Conservation (phyloP, 192 early-diverging fungal species). For the Linderina pennispora region DNA sequence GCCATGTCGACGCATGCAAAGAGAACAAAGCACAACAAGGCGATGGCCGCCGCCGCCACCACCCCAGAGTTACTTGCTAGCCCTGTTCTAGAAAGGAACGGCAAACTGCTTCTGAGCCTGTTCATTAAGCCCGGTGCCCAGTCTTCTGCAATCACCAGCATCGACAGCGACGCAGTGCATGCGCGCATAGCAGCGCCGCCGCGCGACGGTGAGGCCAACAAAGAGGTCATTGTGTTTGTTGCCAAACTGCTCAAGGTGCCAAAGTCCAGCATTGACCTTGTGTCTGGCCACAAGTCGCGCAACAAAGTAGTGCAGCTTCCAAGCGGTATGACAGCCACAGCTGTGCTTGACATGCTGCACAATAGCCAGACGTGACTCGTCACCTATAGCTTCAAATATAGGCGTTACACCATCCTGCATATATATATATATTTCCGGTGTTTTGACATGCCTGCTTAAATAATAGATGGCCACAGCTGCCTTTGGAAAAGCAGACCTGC, state of each 20-base stretch:
- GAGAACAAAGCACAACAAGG: too few relatives aligned
- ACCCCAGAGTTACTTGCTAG: too few relatives aligned
- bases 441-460: too few relatives aligned
- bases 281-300: conserved; percentile 5
- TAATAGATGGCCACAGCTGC: too few relatives aligned
- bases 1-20: too few relatives aligned
- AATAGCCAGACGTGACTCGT: not conserved
- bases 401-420: too few relatives aligned
- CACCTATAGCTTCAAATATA: too few relatives aligned
- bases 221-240: conserved; percentile 15
- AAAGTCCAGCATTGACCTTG: conserved; percentile 3
- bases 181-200: conserved; percentile 26
- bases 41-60: too few relatives aligned
- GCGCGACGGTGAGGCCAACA: conserved; percentile 24
- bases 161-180: conserved; percentile 4
- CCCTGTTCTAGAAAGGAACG: too few relatives aligned
- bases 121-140: conserved; percentile 9
- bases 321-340: not conserved
- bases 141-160: not conserved
- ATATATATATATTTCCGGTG: too few relatives aligned
- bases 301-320: conserved; percentile 9
- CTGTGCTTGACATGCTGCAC: conserved; percentile 2
- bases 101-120: not conserved
- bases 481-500: too few relatives aligned
- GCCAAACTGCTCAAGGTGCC: conserved; percentile 11